phyloP scores from a whole-genome alignment of 345 rosid genomes.

The Gossypium thurberi region DNA sequence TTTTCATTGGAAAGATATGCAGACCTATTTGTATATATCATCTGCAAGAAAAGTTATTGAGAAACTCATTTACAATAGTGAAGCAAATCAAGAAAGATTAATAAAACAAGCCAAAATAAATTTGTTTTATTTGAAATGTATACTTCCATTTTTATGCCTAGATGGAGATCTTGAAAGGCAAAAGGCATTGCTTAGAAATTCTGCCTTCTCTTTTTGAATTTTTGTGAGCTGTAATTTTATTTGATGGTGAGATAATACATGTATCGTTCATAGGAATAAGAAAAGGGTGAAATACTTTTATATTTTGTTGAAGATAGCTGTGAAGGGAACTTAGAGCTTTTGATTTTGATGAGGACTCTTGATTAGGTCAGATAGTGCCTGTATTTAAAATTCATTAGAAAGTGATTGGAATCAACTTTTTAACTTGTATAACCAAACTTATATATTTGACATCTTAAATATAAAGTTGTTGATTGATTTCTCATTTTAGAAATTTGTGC shows the following conservation, averaged over 20 bases:
- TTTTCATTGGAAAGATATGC: neutral
- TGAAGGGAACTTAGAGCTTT: neutral
- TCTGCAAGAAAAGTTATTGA: neutral
- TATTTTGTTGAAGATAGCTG: neutral
- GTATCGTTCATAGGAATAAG: neutral
- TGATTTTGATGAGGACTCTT: slow-evolving; percentile 1
- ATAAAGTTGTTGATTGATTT: neutral
- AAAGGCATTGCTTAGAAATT: neutral
- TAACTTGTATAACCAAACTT: neutral
- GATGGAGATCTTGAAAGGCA: neutral
- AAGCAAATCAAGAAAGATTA: neutral
- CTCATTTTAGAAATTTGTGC: neutral
- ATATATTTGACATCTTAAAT: neutral
- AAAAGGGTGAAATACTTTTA: neutral
- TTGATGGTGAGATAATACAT: neutral
- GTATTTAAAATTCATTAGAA: neutral
- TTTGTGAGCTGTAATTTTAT: neutral
- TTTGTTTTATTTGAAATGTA: neutral
- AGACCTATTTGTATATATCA: neutral
- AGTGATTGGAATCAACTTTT: neutral
- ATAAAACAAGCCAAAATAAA: neutral
- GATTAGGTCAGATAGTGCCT: neutral
- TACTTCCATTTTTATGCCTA: neutral
- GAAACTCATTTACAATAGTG: neutral
- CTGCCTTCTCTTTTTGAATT: neutral